phyloP scores from a whole-genome alignment of 2,329 filamentous ascomycete species.

The Truncatella angustata region DNA sequence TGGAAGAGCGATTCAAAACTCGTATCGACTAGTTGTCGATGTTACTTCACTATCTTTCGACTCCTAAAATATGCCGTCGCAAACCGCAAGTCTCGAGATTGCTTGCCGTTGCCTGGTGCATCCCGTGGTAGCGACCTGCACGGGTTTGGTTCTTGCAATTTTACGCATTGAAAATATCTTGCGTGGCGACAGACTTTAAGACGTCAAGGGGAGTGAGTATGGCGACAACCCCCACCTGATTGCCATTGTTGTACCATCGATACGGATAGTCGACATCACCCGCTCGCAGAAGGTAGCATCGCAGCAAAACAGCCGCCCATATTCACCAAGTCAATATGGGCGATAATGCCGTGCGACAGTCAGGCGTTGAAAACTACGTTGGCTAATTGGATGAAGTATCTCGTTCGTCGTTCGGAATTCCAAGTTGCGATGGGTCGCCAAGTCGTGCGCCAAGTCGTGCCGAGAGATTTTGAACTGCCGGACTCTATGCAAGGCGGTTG shows the following conservation, averaged over 20 bases:
- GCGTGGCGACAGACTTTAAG: not conserved
- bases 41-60: no score
- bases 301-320: not conserved
- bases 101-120: no score
- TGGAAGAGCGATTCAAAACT: no score
- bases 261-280: no score
- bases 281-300: not conserved
- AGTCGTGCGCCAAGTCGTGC: conserved; percentile 5
- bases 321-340: no score
- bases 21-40: no score
- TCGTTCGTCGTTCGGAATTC: not conserved
- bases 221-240: not conserved
- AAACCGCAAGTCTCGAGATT: no score
- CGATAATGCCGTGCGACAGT: not conserved
- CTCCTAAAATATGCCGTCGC: no score
- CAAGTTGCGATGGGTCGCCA: not conserved
- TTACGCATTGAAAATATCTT: not conserved
- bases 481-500: not conserved
- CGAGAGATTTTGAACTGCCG: conserved; percentile 1
- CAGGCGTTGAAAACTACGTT: not conserved
- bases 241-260: no score
- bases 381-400: not conserved
- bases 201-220: not conserved
- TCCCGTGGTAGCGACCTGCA: no score
- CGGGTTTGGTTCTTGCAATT: no score